A percentile compares a stretch with the other conserved stretches of the same genome.
Conservation (phyloP, 2,329 filamentous ascomycete genomes). For the Aspergillus costaricaensis region DNA sequence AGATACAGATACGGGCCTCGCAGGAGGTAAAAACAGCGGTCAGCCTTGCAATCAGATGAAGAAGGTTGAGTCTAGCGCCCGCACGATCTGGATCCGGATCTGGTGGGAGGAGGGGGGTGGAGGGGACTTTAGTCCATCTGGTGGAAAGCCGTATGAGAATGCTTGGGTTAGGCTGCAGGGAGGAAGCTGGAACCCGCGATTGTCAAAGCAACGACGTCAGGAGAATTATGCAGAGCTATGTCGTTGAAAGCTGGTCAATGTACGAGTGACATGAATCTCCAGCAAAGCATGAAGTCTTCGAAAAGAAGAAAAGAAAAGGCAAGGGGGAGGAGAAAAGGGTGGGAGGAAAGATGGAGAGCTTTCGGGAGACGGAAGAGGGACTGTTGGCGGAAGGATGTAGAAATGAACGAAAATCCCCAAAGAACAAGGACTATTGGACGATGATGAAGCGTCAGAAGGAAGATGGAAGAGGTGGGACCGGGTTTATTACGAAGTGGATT, state of each 20-base stretch:
- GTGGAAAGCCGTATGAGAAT: slow-evolving; percentile 12
- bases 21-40: slow-evolving; percentile 32
- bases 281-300: slow-evolving; percentile 6
- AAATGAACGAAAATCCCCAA: slow-evolving; percentile 6
- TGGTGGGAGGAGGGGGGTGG: slow-evolving; percentile 7
- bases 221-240: slow-evolving; percentile 17
- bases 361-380: slow-evolving; percentile 9
- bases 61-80: slow-evolving; percentile 12
- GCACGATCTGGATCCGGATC: slow-evolving; percentile 13
- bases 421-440: background rate
- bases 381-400: slow-evolving; percentile 8
- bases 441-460: background rate
- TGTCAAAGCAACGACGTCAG: slow-evolving; percentile 12
- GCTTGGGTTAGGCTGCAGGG: slow-evolving; percentile 21
- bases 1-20: slow-evolving; percentile 21
- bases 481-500: slow-evolving; percentile 8
- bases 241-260: slow-evolving; percentile 15
- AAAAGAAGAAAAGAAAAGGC: background rate
- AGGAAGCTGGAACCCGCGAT: slow-evolving; percentile 15
- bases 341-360: background rate
- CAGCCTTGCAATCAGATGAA: slow-evolving; percentile 21
- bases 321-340: slow-evolving; percentile 10
- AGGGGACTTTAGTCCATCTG: slow-evolving; percentile 22
- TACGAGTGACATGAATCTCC: slow-evolving; percentile 7
- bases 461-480: background rate